phyloP scores from a whole-genome alignment of 805 yeast species.

The Yamadazyma olivae region DNA sequence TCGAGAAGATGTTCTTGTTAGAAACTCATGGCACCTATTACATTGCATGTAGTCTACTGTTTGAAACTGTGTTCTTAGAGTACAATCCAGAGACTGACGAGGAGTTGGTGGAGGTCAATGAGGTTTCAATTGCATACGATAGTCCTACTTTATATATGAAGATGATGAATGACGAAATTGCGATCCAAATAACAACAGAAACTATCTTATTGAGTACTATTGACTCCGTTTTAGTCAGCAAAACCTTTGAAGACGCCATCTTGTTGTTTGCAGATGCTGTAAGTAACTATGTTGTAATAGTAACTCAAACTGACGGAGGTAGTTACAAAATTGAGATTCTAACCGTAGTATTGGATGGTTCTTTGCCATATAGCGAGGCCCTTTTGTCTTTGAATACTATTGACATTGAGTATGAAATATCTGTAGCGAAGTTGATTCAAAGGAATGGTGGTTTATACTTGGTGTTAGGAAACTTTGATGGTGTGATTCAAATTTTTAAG shows the following conservation, averaged over 20 bases:
- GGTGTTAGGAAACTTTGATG: constrained; percentile 19
- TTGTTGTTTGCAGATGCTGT: constrained; percentile 5
- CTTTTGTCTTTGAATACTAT: background rate
- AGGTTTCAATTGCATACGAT: constrained; percentile 12
- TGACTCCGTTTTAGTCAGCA: constrained; percentile 3
- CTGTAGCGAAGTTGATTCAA: constrained; percentile 10
- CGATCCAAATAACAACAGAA: constrained; percentile 26
- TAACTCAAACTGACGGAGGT: background rate
- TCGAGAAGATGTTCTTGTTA: constrained; percentile 18
- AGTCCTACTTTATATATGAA: constrained; percentile 16
- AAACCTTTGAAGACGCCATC: background rate
- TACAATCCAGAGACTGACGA: constrained; percentile 16
- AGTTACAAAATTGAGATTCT: constrained; percentile 1
- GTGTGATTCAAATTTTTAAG: constrained; percentile 6
- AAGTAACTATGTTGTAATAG: background rate
- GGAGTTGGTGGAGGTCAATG: constrained; percentile 24
- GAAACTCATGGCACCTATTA: constrained; percentile 16
- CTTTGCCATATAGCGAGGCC: background rate
- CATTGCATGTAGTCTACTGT: constrained; percentile 36
- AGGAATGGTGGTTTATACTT: constrained; percentile 1
- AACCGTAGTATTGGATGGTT: background rate
- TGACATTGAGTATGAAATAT: constrained; percentile 2
- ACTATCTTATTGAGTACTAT: constrained; percentile 8
- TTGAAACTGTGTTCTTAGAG: constrained; percentile 35
- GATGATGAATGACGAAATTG: constrained; percentile 10